Evolutionary conservation across 2,329 filamentous ascomycete species (phyloP).

Genomic region (Diaporthe australafricana): DNA sequence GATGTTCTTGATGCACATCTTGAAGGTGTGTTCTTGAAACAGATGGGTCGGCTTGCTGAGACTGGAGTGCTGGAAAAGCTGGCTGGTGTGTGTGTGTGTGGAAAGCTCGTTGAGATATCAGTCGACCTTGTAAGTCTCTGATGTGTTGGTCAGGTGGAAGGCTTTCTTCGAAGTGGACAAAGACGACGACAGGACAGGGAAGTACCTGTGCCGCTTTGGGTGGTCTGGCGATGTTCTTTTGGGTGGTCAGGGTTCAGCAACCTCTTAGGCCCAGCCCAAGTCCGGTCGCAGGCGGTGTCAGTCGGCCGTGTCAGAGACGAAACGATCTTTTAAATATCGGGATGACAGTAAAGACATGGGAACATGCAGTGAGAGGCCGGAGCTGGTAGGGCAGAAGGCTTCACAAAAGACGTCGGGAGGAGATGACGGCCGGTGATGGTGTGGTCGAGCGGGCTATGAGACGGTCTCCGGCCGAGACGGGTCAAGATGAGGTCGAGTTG

Average conservation of each 20-base stretch:
- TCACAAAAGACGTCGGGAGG: conserved; percentile 1
- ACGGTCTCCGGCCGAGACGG: conserved; percentile 36
- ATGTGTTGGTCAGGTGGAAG: neutral
- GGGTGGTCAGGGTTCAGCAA: conserved; percentile 26
- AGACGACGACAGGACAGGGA: conserved; percentile 34
- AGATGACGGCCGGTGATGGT: conserved; percentile 9
- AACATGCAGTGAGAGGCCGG: conserved; percentile 37
- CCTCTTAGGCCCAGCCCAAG: conserved; percentile 34
- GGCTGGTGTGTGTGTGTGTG: neutral
- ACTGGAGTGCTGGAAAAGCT: conserved; percentile 15
- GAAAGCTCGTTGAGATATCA: conserved; percentile 16
- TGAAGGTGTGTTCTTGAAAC: conserved; percentile 38
- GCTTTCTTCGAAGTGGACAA: conserved; percentile 32
- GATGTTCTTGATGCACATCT: conserved; percentile 49
- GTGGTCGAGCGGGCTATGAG: conserved; percentile 30
- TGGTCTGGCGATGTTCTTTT: conserved; percentile 24
- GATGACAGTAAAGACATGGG: conserved; percentile 48
- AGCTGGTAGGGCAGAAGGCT: conserved; percentile 9
- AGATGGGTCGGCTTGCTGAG: conserved; percentile 22
- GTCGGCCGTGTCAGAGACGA: conserved; percentile 50
- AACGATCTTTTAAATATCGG: conserved; percentile 42
- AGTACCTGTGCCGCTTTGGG: conserved; percentile 25
- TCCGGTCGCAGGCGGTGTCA: conserved; percentile 41
- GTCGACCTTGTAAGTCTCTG: conserved; percentile 3
- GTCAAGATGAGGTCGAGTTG: conserved; percentile 31